Evolutionary conservation across 148 eudicot species (phyloP), one percentile per base, ranked within the genome.

Genomic region (Spergularia bocconei): DNA sequence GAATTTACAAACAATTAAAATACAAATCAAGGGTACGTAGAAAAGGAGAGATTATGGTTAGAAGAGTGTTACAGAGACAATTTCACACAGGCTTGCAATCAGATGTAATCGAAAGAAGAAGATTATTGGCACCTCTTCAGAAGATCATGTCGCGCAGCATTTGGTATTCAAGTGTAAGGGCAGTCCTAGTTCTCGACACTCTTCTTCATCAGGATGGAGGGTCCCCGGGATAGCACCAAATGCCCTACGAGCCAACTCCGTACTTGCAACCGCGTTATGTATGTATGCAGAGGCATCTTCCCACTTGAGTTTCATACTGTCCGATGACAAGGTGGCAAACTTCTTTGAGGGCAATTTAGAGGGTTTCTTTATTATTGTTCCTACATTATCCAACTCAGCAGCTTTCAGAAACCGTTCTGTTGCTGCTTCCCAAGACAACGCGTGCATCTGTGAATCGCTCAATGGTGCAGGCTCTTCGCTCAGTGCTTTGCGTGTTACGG

Each of bases 401-500:
- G 83, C 91, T 72, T 62, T 84, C 36, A 95, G 55, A 68, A 95
- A 92, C 70, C 99, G 79, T 62, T 86, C 82, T 12, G 99, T 92
- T 6, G 99, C 96, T 60, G 99, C 96, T 68, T 90, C 97, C 98
- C 97, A 95, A 41, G 98, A 92, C 38, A 92, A 84, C 84, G 84
- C 84, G 8, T 88, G 89, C 82, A 72, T 88, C 19, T 92, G 90
- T 25, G 79, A 84, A 65, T 90, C 94, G 13, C 87, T 84, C 21
- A 92, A 71, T 14, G 91, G 92, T 4, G 87, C 75, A 11, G 99
- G 96, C 80, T 90, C 81, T 57, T 90, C 94, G 6, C 68, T 58
- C 68, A 89, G 67, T 44, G 97, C 96, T 79, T 88, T 84, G 71
- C 59, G 57, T 39, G 85, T 88, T 38, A 86, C 85, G 84, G 82